Evolutionary conservation across 495 filamentous ascomycete genomes (phyloP).

Genomic region (Podospora tetraspora): DNA sequence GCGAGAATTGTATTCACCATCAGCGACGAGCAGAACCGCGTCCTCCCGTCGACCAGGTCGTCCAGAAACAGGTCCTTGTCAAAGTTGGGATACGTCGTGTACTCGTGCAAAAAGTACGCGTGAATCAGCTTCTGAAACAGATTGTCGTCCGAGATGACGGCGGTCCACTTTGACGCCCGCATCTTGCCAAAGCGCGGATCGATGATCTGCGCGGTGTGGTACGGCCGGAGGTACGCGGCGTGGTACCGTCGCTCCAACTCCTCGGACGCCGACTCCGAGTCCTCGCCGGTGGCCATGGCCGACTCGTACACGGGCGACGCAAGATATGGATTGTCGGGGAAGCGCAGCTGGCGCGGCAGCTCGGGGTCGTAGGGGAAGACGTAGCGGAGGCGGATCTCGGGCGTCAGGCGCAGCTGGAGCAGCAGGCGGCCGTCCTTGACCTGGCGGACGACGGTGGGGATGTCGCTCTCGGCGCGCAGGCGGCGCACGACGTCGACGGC

Average conservation of each 20-base stretch:
- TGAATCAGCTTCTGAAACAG: constrained; percentile 23
- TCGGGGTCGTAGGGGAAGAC: constrained; percentile 27
- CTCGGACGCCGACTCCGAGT: not conserved
- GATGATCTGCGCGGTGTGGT: constrained; percentile 25
- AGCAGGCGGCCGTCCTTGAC: constrained; percentile 29
- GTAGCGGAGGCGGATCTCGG: constrained; percentile 29
- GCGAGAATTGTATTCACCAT: constrained; percentile 31
- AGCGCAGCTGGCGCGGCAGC: constrained; percentile 24
- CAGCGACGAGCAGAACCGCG: constrained; percentile 27
- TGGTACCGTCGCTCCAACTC: not conserved
- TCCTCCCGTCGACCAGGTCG: constrained; percentile 19
- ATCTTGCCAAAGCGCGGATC: constrained; percentile 23
- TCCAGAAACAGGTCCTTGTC: constrained; percentile 27
- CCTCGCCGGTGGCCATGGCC: not conserved
- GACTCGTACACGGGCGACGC: constrained; percentile 28
- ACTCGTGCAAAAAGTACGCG: constrained; percentile 25
- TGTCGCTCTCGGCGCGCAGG: constrained; percentile 27
- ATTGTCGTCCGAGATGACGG: constrained; percentile 23
- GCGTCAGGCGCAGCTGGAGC: constrained; percentile 26
- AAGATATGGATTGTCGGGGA: constrained; percentile 27
- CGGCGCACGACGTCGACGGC: constrained; percentile 25
- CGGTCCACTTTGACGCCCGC: constrained; percentile 24
- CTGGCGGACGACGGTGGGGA: constrained; percentile 26
- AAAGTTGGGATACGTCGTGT: constrained; percentile 26
- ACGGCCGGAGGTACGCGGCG: constrained; percentile 22